A percentile compares a stretch with the other conserved stretches of the same genome.
phyloP scores from a whole-genome alignment of 257 asterid species.

The Solanum sejunctum region DNA sequence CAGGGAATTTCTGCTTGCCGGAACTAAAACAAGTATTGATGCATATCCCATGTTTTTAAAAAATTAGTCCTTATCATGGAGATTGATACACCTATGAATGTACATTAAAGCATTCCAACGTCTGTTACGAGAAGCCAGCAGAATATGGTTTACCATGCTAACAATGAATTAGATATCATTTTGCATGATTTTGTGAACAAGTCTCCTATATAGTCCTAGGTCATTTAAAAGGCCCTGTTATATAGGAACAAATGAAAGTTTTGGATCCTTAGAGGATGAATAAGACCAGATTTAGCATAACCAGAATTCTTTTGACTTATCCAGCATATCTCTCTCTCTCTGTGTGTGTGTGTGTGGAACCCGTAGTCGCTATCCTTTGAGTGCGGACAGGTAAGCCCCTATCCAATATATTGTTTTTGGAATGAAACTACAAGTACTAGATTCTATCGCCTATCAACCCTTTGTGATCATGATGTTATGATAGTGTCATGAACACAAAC shows the following conservation, averaged over 20 bases:
- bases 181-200: background rate
- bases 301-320: background rate
- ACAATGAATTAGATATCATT: background rate
- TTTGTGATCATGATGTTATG: background rate
- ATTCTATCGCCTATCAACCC: background rate
- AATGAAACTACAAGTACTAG: background rate
- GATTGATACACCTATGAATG: background rate
- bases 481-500: background rate
- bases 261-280: background rate
- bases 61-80: background rate
- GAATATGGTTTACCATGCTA: background rate
- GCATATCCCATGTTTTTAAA: background rate
- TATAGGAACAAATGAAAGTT: background rate
- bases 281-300: background rate
- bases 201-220: background rate
- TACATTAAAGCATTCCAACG: background rate
- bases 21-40: background rate
- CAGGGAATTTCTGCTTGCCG: background rate
- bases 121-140: background rate
- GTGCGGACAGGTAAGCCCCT: background rate
- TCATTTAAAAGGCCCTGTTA: background rate
- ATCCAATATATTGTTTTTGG: background rate
- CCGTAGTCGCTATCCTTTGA: too few species aligned
- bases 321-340: rapidly evolving
- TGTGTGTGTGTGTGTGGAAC: too few species aligned